These are phyloP conservation scores for Nemophila menziesii DNA, from an alignment of 257 asterid genomes.

Conservation along the genomic window DNA sequence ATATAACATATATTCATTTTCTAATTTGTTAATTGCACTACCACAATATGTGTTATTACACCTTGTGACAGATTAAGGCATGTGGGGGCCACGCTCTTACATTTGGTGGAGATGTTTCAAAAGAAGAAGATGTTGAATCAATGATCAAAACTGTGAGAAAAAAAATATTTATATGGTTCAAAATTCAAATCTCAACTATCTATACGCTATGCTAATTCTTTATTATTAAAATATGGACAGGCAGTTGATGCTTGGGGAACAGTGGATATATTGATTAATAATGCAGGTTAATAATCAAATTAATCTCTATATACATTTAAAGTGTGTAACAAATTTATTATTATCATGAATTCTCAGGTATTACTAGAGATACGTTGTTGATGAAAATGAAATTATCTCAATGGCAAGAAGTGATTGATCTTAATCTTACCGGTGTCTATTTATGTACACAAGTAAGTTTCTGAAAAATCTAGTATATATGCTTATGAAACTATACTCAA, in stretches of 20 bases:
- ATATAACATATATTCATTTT: not conserved
- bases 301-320: not conserved
- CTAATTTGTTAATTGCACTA: not conserved
- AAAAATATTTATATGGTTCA: slow-evolving; percentile 5
- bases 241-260: slow-evolving; percentile 96
- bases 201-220: slow-evolving; percentile 19
- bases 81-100: slow-evolving; percentile 79
- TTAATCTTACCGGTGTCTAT: slow-evolving; percentile 90
- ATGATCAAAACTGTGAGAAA: slow-evolving; percentile 80
- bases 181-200: slow-evolving; percentile 6
- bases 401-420: slow-evolving; percentile 95
- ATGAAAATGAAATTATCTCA: slow-evolving; percentile 91
- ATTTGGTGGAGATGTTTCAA: slow-evolving; percentile 92
- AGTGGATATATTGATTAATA: slow-evolving; percentile 68
- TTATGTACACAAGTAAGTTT: slow-evolving; percentile 75
- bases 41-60: not conserved
- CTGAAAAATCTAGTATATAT: slow-evolving; percentile 2
- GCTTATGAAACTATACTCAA: slow-evolving; percentile 6
- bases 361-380: slow-evolving; percentile 85
- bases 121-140: slow-evolving; percentile 82
- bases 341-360: slow-evolving; percentile 50
- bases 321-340: slow-evolving; percentile 2
- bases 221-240: slow-evolving; percentile 32
- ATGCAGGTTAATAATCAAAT: slow-evolving; percentile 58
- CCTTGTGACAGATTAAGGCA: slow-evolving; percentile 62